phyloP scores from a whole-genome alignment of 2,329 filamentous ascomycete species.

The Herpotrichia juniperi region DNA sequence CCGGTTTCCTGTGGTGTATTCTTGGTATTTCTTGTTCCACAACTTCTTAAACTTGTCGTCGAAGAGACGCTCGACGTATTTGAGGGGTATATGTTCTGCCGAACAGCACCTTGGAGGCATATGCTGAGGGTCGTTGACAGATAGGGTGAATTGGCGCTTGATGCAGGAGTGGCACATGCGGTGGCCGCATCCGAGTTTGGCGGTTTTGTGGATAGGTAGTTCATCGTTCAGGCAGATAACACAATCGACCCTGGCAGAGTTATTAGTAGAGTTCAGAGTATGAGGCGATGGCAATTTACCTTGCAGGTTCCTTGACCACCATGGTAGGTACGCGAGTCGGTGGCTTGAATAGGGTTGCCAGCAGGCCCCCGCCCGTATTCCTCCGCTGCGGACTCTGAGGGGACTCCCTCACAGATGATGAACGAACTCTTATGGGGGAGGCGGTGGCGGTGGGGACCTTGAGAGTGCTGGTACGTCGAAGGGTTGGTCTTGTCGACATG shows the following conservation, averaged over 20 bases:
- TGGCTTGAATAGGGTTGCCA: slow-evolving; percentile 40
- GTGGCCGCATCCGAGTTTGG: slow-evolving; percentile 78
- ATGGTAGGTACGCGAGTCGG: slow-evolving; percentile 27
- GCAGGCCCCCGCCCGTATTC: slow-evolving; percentile 39
- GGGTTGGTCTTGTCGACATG: slow-evolving; percentile 33
- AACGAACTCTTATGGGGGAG: slow-evolving; percentile 31
- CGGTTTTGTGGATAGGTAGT: slow-evolving; percentile 66
- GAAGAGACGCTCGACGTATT: slow-evolving; percentile 78
- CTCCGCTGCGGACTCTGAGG: slow-evolving; percentile 19
- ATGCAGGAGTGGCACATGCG: slow-evolving; percentile 82
- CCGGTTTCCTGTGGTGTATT: slow-evolving; percentile 75
- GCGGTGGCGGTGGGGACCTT: slow-evolving; percentile 29
- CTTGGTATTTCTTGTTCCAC: slow-evolving; percentile 82
- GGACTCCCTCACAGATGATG: slow-evolving; percentile 28
- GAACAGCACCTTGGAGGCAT: slow-evolving; percentile 89
- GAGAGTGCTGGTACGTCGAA: slow-evolving; percentile 36
- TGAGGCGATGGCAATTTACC: slow-evolving; percentile 14
- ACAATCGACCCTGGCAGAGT: slow-evolving; percentile 66
- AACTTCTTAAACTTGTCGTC: slow-evolving; percentile 73
- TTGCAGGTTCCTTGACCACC: slow-evolving; percentile 33
- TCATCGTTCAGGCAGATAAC: slow-evolving; percentile 74
- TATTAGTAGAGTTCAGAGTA: slow-evolving; percentile 16
- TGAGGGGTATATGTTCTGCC: slow-evolving; percentile 72
- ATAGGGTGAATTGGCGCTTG: slow-evolving; percentile 74
- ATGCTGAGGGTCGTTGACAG: slow-evolving; percentile 75